phyloP scores from a whole-genome alignment of 257 asterid genomes.

The Cordia subcordata region DNA sequence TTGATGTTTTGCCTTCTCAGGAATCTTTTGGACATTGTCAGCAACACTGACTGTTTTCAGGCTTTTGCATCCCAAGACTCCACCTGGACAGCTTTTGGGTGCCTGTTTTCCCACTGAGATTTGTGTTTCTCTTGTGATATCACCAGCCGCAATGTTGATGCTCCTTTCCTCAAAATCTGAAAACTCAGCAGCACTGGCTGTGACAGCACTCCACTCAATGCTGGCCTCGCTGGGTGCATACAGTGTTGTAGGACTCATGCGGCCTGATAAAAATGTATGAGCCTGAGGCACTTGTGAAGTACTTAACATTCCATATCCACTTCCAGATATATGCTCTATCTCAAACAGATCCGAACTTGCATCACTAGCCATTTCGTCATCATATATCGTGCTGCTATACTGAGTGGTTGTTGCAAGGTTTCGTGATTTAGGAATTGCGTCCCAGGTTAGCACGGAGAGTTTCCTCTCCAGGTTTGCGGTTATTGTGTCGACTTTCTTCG shows the following conservation, averaged over 20 bases:
- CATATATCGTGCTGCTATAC: conserved; percentile 33
- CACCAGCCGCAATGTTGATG: conserved; percentile 24
- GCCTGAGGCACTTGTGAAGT: conserved; percentile 14
- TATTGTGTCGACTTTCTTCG: conserved; percentile 30
- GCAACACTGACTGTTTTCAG: conserved; percentile 52
- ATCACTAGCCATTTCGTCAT: conserved; percentile 71
- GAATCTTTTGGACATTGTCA: conserved; percentile 24
- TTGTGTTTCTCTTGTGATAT: conserved; percentile 4
- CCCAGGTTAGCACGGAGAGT: conserved; percentile 81
- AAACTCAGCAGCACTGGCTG: conserved; percentile 69
- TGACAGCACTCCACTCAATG: conserved; percentile 78
- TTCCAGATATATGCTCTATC: conserved; percentile 58
- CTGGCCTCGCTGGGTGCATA: conserved; percentile 79
- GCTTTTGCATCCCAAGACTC: conserved; percentile 64
- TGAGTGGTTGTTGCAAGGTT: conserved; percentile 25
- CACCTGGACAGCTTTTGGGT: conserved; percentile 25
- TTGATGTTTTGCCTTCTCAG: neutral
- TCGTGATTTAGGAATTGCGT: conserved; percentile 54
- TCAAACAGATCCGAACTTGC: conserved; percentile 84
- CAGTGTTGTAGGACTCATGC: conserved; percentile 46
- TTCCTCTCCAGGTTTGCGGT: conserved; percentile 55
- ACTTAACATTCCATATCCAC: conserved; percentile 16
- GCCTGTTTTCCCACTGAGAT: conserved; percentile 17
- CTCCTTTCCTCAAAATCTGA: conserved; percentile 35
- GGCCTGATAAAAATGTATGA: conserved; percentile 19